These are phyloP conservation scores for Botrytis sinoallii DNA, from an alignment of 2,329 filamentous ascomycete genomes.

Conservation along the genomic window DNA sequence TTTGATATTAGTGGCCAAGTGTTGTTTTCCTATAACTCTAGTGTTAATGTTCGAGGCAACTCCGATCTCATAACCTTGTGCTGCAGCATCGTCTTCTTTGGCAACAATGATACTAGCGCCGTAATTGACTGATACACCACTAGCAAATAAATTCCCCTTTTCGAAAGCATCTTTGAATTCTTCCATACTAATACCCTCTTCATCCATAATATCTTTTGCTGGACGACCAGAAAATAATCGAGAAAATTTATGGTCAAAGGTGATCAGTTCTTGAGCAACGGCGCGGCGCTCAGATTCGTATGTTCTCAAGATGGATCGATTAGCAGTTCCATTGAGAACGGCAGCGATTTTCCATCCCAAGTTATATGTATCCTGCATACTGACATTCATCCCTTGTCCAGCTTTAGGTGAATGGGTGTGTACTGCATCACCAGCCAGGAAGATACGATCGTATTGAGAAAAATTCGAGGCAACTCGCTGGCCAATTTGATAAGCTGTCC, in stretches of 20 bases:
- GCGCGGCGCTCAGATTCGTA: constrained; percentile 60
- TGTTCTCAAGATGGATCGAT: constrained; percentile 53
- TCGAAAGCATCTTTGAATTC: constrained; percentile 60
- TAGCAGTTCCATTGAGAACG: constrained; percentile 37
- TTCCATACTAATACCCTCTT: constrained; percentile 57
- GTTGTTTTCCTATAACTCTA: constrained; percentile 50
- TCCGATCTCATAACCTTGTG: constrained; percentile 49
- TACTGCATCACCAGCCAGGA: constrained; percentile 47
- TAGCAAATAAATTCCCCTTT: constrained; percentile 58
- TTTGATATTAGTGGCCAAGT: constrained; percentile 33
- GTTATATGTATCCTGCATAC: constrained; percentile 62
- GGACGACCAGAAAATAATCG: constrained; percentile 56
- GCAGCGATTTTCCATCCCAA: constrained; percentile 56
- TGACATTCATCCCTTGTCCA: constrained; percentile 58
- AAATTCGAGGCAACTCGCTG: constrained; percentile 57
- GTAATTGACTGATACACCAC: constrained; percentile 58
- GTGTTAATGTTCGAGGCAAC: constrained; percentile 44
- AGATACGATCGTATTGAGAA: constrained; percentile 45
- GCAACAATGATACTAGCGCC: constrained; percentile 53
- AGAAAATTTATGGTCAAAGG: constrained; percentile 57
- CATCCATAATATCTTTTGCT: constrained; percentile 42
- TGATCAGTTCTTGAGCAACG: constrained; percentile 65
- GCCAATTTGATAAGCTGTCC: constrained; percentile 57
- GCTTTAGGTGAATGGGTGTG: constrained; percentile 62
- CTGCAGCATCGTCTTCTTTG: constrained; percentile 45